Conservation (phyloP, 306 rosid species). For the Comarum palustre region DNA sequence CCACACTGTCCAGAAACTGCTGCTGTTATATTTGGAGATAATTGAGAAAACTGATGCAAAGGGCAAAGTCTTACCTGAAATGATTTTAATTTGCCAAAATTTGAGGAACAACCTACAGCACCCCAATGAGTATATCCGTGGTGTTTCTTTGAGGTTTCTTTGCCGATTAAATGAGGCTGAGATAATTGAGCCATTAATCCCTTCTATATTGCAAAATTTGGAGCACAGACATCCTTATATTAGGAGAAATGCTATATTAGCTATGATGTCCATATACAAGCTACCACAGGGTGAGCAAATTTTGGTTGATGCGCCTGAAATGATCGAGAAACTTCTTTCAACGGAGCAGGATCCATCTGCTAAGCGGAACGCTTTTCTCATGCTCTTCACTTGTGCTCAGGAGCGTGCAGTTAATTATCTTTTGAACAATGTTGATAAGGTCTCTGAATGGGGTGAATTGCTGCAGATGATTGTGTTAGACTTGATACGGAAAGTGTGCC, state of each 20-base stretch:
- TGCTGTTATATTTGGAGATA: conserved; percentile 69
- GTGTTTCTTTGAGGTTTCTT: conserved; percentile 72
- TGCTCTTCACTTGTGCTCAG: conserved; percentile 69
- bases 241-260: conserved; percentile 59
- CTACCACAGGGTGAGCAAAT: conserved; percentile 68
- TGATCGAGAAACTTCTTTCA: conserved; percentile 53
- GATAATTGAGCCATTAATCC: conserved; percentile 68
- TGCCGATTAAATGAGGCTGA: conserved; percentile 67
- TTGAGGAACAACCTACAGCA: conserved; percentile 66
- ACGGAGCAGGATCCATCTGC: conserved; percentile 61
- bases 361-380: conserved; percentile 71
- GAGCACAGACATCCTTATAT: conserved; percentile 76
- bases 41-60: conserved; percentile 63
- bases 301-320: conserved; percentile 64
- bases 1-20: conserved; percentile 70
- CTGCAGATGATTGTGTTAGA: conserved; percentile 76
- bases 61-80: conserved; percentile 68
- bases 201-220: conserved; percentile 54
- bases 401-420: conserved; percentile 67
- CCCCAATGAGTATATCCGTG: conserved; percentile 75
- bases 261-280: conserved; percentile 62
- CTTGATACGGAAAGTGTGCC: conserved; percentile 62
- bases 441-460: conserved; percentile 65
- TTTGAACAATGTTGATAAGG: conserved; percentile 46
- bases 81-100: conserved; percentile 78